phyloP scores from a whole-genome alignment of 1,284 basidiomycete species.

The Ceratobasidium sp. region DNA sequence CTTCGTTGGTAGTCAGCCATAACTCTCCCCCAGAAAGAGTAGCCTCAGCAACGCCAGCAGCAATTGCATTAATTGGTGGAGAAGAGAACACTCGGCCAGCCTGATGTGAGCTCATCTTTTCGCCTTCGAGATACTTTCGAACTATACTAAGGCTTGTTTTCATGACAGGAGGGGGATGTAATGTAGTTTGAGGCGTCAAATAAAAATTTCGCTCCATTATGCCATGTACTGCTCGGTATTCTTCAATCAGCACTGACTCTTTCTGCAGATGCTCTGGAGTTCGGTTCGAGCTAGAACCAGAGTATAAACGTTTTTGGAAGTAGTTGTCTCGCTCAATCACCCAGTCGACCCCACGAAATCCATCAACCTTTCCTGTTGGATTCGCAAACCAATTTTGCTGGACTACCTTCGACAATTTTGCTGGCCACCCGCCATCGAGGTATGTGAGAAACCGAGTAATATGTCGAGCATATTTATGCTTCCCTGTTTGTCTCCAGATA shows the following conservation, averaged over 20 bases:
- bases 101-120: background rate
- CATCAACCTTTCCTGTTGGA: too few relatives aligned
- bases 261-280: background rate
- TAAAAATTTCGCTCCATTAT: background rate
- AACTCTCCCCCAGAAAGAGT: too few relatives aligned
- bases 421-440: too few relatives aligned
- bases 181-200: background rate
- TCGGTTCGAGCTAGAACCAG: background rate
- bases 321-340: conserved; percentile 48
- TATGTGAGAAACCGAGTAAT: conserved; percentile 40
- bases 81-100: background rate
- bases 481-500: conserved; percentile 48
- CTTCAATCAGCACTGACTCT: background rate
- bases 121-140: background rate
- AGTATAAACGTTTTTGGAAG: conserved; percentile 44
- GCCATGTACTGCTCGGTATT: background rate
- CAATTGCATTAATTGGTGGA: background rate
- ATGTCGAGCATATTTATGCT: conserved; percentile 52
- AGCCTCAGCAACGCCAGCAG: background rate
- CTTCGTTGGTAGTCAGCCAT: too few relatives aligned
- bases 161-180: background rate
- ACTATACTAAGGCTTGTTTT: background rate
- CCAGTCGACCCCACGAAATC: too few relatives aligned
- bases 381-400: too few relatives aligned
- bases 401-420: too few relatives aligned